Conservation (phyloP, 2,329 filamentous ascomycete species). For the Fusarium chlamydosporum region DNA sequence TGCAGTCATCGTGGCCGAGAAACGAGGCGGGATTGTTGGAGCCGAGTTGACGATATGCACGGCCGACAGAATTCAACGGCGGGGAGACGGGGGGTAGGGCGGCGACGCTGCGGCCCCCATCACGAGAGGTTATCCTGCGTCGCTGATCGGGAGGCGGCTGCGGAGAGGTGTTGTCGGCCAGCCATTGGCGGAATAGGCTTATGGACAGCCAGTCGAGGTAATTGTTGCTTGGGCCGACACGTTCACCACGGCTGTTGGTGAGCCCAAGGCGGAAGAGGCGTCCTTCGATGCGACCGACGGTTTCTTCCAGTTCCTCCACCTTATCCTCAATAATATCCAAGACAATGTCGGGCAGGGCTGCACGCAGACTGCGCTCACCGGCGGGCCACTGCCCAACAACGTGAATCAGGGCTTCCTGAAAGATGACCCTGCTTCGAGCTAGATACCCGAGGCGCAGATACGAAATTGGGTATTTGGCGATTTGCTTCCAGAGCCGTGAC, state of each 20-base stretch:
- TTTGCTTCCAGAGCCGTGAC: conserved; percentile 92
- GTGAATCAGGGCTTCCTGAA: conserved; percentile 89
- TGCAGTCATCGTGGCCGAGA: conserved; percentile 87
- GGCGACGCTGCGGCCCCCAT: conserved; percentile 52
- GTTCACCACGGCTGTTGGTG: conserved; percentile 83
- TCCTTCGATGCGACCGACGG: conserved; percentile 82
- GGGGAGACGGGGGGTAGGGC: conserved; percentile 58
- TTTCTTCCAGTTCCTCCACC: conserved; percentile 89
- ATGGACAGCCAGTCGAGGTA: conserved; percentile 93
- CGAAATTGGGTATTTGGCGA: conserved; percentile 93
- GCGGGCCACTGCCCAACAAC: conserved; percentile 95
- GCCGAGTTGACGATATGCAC: conserved; percentile 83
- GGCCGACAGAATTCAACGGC: conserved; percentile 73
- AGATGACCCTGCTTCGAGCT: conserved; percentile 85
- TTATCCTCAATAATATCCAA: conserved; percentile 95
- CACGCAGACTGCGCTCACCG: conserved; percentile 81
- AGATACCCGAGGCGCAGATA: conserved; percentile 93
- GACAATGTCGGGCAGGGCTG: conserved; percentile 79
- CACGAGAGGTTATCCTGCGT: conserved; percentile 50
- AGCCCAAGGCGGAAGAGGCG: conserved; percentile 86
- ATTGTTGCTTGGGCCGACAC: conserved; percentile 81
- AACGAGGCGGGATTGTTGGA: conserved; percentile 72
- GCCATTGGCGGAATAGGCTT: conserved; percentile 90
- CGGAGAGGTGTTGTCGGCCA: conserved; percentile 89
- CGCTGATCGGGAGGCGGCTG: conserved; percentile 56